Percentiles rank a stretch among this genome's conserved stretches.
Evolutionary conservation across 192 early-diverging fungal genomes (phyloP).

Genomic region (Glomus cerebriforme): DNA sequence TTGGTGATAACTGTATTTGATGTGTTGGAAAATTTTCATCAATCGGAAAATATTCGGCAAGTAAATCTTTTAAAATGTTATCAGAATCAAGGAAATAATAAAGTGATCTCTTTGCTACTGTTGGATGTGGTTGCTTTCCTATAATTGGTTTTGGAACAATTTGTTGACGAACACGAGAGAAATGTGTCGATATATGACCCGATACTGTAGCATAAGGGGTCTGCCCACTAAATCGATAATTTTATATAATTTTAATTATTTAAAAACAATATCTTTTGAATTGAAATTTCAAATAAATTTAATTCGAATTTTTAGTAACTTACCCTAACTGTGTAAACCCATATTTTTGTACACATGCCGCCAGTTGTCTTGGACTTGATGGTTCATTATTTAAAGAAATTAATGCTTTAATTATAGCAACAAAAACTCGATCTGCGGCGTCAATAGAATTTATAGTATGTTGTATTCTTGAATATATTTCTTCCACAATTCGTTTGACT

Average conservation of each 20-base stretch:
- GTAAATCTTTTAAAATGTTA: not conserved
- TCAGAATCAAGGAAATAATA: conserved; percentile 10
- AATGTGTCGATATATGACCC: conserved; percentile 12
- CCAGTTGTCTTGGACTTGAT: conserved; percentile 79
- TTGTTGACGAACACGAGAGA: not conserved
- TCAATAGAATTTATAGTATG: conserved; percentile 66
- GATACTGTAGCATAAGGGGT: conserved; percentile 11
- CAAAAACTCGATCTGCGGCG: conserved; percentile 82
- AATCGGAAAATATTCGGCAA: not conserved
- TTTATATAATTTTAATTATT: too few species aligned
- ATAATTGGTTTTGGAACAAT: not conserved
- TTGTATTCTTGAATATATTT: conserved; percentile 25
- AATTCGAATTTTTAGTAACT: conserved; percentile 35
- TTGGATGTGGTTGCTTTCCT: not conserved
- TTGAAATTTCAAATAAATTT: conserved; percentile 4
- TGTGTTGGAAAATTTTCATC: not conserved
- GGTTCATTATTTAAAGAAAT: conserved; percentile 76
- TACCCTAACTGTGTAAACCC: conserved; percentile 78
- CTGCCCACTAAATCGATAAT: conserved; percentile 15
- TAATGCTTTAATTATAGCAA: conserved; percentile 83
- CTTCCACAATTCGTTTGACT: conserved; percentile 9
- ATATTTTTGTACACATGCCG: conserved; percentile 75
- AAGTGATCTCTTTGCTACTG: conserved; percentile 3
- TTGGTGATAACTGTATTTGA: not conserved
- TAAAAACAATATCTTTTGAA: too few species aligned